Conservation (phyloP, 1,284 basidiomycete genomes). For the Megacollybia platyphylla region DNA sequence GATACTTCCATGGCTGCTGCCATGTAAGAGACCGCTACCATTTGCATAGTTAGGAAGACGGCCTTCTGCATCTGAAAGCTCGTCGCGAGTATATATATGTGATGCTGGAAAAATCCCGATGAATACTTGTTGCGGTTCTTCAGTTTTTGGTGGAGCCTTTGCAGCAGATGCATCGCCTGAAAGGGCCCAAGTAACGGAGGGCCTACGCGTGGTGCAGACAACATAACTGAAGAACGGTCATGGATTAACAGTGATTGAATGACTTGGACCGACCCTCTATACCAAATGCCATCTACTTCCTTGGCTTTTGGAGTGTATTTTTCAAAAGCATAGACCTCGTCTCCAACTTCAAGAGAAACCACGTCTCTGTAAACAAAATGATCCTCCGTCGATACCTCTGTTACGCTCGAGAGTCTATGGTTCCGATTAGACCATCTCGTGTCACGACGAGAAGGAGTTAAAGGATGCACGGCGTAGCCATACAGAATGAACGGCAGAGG, state of each 20-base stretch:
- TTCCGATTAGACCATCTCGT: conserved; percentile 46
- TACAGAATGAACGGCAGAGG: conserved; percentile 72
- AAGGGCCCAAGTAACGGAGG: conserved; percentile 51
- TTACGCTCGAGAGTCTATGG: conserved; percentile 45
- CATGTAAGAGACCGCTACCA: conserved; percentile 13
- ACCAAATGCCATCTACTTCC: conserved; percentile 74
- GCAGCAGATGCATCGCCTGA: conserved; percentile 41
- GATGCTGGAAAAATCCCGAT: conserved; percentile 94
- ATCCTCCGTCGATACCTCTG: conserved; percentile 57
- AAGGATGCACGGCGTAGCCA: conserved; percentile 72
- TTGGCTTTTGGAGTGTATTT: conserved; percentile 65
- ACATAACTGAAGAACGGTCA: conserved; percentile 53
- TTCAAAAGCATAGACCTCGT: conserved; percentile 95
- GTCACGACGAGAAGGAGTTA: conserved; percentile 61
- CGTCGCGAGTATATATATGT: conserved; percentile 82
- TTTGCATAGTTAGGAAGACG: conserved; percentile 62
- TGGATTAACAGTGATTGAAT: background rate
- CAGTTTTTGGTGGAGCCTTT: conserved; percentile 42
- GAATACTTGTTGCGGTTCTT: conserved; percentile 78
- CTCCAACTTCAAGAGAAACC: conserved; percentile 77
- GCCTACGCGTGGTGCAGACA: conserved; percentile 66
- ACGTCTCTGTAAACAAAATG: conserved; percentile 57
- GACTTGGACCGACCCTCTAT: conserved; percentile 62
- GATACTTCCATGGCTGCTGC: conserved; percentile 24
- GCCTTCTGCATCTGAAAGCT: conserved; percentile 82